Base-by-base conservation (phyloP, 164 flowering plant species). In the Nelumbo lutea region DNA sequence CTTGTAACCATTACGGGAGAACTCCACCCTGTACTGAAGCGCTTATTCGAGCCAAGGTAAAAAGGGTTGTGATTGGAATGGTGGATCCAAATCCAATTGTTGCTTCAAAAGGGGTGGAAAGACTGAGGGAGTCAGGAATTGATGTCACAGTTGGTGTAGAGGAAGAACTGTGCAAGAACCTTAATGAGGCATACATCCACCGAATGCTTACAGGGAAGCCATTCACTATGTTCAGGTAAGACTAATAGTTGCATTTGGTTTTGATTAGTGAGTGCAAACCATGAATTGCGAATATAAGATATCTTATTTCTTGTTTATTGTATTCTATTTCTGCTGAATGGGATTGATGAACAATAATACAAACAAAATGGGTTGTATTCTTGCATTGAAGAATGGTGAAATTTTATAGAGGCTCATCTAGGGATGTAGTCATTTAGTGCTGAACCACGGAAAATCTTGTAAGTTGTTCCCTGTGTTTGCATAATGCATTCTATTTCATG, bases 11-110 rank as follows among this genome's bases (percentile, higher is more conserved):
- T 76, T 87, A 76, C 71, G 99, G 99, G 59, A 84, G 97, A 78
- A 96, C 97, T 59, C 98, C 98, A 51, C 98, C 99, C 2, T 90
- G 99, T 73, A 80, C 86, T 15, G 97, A 96, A 80, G 99, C 99
- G 6, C 65, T 96, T 57, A 85, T 96, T 66, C 83, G 83, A 79
- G 96, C 97, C 61, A 89, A 87, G 73, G 96, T 96, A 80, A 91
- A 86, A 74, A 86, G 78, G 68, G 98, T 90, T 48, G 97, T 93
- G 55, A 83, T 91, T 50, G 96, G 98, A 11, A 96, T 93, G 97
- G 97, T 93, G 75, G 99, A 96, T 80, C 98, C 97, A 7, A 96
- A 93, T 63, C 98, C 98, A 13, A 81, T 91, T 73, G 98, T 96
- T 41, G 88, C 90, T 65, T 96, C 99, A 39, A 89, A 76, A 62